These are phyloP conservation scores for Amanita inopinata DNA, from an alignment of 768 basidiomycete species.

Conservation along the genomic window DNA sequence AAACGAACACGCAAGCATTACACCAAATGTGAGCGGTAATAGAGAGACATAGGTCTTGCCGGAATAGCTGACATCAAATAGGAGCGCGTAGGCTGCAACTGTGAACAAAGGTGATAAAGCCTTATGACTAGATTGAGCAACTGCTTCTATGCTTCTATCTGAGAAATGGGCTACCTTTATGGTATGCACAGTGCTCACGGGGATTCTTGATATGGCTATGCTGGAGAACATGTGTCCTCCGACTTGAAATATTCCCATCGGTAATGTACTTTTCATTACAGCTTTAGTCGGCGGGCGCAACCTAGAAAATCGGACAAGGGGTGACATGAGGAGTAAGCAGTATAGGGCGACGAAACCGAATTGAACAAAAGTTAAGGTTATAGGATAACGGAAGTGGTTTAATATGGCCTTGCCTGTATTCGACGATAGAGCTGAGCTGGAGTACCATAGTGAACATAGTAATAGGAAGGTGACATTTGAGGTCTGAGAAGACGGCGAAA, in stretches of 20 bases:
- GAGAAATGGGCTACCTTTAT: slow-evolving; percentile 68
- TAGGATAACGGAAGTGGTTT: slow-evolving; percentile 85
- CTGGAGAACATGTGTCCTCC: slow-evolving; percentile 97
- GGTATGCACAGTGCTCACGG: slow-evolving; percentile 96
- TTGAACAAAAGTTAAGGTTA: slow-evolving; percentile 96
- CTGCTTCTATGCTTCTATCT: neutral
- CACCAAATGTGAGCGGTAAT: slow-evolving; percentile 89
- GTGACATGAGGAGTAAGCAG: slow-evolving; percentile 79
- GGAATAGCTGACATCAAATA: slow-evolving; percentile 93
- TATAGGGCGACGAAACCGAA: slow-evolving; percentile 90
- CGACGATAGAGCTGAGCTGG: slow-evolving; percentile 84
- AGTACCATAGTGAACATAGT: slow-evolving; percentile 89
- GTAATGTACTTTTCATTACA: slow-evolving; percentile 72
- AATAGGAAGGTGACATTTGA: slow-evolving; percentile 52
- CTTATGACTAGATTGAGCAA: slow-evolving; percentile 29
- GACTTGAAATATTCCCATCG: slow-evolving; percentile 97
- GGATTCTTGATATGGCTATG: slow-evolving; percentile 92
- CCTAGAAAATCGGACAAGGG: slow-evolving; percentile 53
- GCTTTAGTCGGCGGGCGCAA: slow-evolving; percentile 62
- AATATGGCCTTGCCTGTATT: slow-evolving; percentile 96
- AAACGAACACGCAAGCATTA: slow-evolving; percentile 95
- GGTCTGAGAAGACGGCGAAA: slow-evolving; percentile 9
- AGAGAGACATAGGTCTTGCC: slow-evolving; percentile 86
- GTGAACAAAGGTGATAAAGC: slow-evolving; percentile 96
- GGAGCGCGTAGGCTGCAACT: slow-evolving; percentile 86